Evolutionary conservation across 1,284 basidiomycete species (phyloP), one percentile per base, ranked within the genome.

Genomic region (Quambalaria eucalypti): DNA sequence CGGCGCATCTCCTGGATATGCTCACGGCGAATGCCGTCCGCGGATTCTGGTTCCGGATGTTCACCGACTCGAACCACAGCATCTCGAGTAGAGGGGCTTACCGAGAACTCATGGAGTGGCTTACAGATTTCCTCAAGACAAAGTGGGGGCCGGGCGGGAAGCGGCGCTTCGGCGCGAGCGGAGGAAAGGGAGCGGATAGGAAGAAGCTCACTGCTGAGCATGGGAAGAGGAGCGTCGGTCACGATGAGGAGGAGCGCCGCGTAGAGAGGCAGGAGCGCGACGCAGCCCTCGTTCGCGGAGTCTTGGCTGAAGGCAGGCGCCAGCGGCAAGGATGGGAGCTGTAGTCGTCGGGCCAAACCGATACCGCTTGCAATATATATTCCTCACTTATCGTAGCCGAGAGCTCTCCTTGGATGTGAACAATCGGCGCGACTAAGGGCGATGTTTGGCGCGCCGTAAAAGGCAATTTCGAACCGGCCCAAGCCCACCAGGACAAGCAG

Each of bases 1-100:
- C 87, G 55, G 91, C 90, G 3, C 87, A 88, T 66, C 73, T 97
- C 66, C 77, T 97, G 47, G 93, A 97, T 76, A 88, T 92, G 82
- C 82, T 98, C 62, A 96, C 90, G 0, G 80, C 80, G 66, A 82
- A 80, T 19, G 79, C 84, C 53, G 82, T 96, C 31, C 80, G 87
- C 60, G 83, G 83, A 38, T 97, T 87, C 78, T 80, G 85, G 67
- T 95, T 96, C 77, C 82, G 92, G 71, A 89, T 95, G 87, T 98
- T 97, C 77, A 90, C 90, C 26, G 93, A 98, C 76, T 90, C 87
- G n/a, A 57, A 55, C n/a, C 90, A 95, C 69, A 73, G 79, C 21
- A 91, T 95, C 58, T 74, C 61, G 21, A 82, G 78, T 56, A 79
- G 90, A 47, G 87, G 86, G 2, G 92, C 87, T 3, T 83, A 87